Evolutionary conservation across 257 asterid species (phyloP).

Genomic region (Anisodus tanguticus): DNA sequence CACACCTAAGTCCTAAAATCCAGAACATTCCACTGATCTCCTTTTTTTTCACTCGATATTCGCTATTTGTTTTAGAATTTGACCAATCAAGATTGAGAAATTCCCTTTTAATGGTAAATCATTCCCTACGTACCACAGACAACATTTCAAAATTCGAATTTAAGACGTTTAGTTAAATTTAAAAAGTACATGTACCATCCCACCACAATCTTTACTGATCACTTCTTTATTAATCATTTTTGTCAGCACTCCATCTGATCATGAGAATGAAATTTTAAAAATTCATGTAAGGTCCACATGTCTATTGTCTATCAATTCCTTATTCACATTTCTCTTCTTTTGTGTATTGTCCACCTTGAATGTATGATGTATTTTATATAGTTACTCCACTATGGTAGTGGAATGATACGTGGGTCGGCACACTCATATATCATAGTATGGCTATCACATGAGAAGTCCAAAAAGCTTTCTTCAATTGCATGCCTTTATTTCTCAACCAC

Average conservation of each 20-base stretch:
- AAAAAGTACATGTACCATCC: background rate
- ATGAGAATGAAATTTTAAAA: background rate
- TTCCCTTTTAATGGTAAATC: too few species aligned
- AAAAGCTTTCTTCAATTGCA: background rate
- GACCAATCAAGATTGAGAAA: too few species aligned
- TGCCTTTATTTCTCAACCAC: conserved; percentile 14
- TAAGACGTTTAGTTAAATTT: too few species aligned
- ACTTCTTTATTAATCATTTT: background rate
- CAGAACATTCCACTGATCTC: background rate
- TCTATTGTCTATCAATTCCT: background rate
- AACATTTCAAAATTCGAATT: too few species aligned
- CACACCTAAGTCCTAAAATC: background rate
- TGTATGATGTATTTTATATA: background rate
- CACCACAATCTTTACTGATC: background rate
- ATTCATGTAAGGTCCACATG: background rate
- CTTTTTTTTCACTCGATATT: too few species aligned
- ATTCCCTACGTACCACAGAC: too few species aligned
- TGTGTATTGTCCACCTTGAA: background rate
- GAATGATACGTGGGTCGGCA: conserved; percentile 7
- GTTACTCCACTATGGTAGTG: conserved; percentile 27
- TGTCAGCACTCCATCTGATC: background rate
- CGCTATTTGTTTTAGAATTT: too few species aligned
- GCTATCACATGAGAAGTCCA: background rate
- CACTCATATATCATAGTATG: background rate
- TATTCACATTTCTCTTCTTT: background rate